Evolutionary conservation across 441 rosid genomes (phyloP), one percentile per base, ranked within the genome.

Genomic region (Gossypium aridum): DNA sequence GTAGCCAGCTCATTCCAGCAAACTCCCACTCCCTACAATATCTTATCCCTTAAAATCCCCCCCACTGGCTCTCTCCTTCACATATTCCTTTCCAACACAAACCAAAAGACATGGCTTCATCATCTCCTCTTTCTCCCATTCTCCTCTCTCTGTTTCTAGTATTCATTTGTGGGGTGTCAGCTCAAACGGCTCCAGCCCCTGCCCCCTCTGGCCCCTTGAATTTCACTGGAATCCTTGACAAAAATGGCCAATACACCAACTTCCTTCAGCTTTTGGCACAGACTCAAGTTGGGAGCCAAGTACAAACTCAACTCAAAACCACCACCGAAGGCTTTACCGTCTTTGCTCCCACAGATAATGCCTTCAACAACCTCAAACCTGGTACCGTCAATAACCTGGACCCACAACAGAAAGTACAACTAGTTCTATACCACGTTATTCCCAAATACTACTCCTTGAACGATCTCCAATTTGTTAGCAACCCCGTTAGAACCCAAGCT

Each of bases 291-390:
- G 81, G 31, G 2, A 78, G 12, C 65, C 91, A 89, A 72, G 63
- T 88, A 22, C 70, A 70, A 4, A 84, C 76, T 73, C 92, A 90
- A 75, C 82, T 90, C 74, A 87, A 87, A 75, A 70, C 70, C 85
- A 82, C 91, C 63, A 70, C 78, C 6, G 84, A 88, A 14, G 92
- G 92, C 5, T 60, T 88, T 77, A 90, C 94, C 22, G 71, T 88
- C 4, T 78, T 90, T 7, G 88, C 94, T 53, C 92, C 92, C 3
- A 87, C 92, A 0, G 91, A 90, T 56, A 85, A 84, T 55, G 94
- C 92, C 77, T 90, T 90, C 72, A 76, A 81, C 77, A 84, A 70
- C 79, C 88, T 90, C 63, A 64, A 83, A 68, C 0, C 79, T 4
- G 86, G 88, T 0, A 14, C 83, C 23, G 9, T 88, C 55, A 90